phyloP scores from a whole-genome alignment of 257 asterid genomes.

The Capsicum pubescens region DNA sequence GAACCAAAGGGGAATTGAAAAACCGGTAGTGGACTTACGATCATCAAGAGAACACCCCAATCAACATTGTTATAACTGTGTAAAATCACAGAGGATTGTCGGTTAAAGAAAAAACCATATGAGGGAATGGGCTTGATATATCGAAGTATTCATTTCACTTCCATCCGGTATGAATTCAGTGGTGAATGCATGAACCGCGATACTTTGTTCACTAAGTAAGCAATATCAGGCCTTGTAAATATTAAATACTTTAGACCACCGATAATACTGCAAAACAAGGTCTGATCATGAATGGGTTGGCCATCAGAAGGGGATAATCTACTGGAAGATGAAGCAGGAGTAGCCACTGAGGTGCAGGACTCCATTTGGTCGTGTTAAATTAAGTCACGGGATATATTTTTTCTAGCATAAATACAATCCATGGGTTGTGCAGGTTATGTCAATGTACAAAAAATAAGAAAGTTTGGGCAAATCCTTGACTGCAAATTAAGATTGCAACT shows the following conservation, averaged over 20 bases:
- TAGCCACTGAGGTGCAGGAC: background rate
- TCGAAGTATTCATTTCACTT: background rate
- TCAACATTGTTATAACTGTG: background rate
- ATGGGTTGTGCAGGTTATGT: background rate
- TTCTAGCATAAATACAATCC: background rate
- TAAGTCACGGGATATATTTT: background rate
- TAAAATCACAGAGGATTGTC: background rate
- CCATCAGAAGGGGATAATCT: background rate
- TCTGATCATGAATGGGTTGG: background rate
- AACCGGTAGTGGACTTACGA: background rate
- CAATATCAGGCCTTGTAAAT: background rate
- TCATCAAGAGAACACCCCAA: background rate
- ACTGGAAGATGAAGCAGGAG: background rate
- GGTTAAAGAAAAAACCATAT: background rate
- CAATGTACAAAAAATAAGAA: background rate
- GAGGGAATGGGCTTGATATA: background rate
- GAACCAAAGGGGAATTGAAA: background rate
- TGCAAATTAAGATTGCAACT: background rate
- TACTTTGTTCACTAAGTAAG: background rate
- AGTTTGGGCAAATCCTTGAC: background rate
- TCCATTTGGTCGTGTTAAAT: background rate
- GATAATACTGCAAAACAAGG: background rate
- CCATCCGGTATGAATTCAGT: background rate
- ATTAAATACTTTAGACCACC: background rate
- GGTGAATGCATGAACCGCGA: background rate